These are phyloP conservation scores for Backusella sp. DNA, from an alignment of 192 early-diverging fungal genomes.

Conservation along the genomic window DNA sequence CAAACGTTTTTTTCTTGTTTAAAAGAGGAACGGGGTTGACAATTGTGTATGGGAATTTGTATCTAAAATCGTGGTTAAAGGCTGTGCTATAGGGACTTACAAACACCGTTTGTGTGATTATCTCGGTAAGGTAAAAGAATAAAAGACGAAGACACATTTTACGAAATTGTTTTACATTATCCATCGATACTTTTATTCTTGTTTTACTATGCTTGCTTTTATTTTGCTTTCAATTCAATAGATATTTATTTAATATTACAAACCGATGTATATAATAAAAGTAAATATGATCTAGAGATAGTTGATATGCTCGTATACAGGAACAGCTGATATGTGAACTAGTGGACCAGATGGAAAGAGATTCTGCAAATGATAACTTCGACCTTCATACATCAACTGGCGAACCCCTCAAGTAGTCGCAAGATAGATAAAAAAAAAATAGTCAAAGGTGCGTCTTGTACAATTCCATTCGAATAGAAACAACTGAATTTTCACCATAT, in stretches of 20 bases:
- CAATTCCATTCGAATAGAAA: background rate
- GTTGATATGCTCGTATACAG: background rate
- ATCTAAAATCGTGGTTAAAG: background rate
- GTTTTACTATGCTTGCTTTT: background rate
- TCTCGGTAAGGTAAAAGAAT: background rate
- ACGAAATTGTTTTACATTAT: background rate
- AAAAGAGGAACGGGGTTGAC: background rate
- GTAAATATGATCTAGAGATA: background rate
- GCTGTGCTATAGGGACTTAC: background rate
- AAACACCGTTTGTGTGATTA: background rate
- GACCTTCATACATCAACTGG: background rate
- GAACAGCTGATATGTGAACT: background rate
- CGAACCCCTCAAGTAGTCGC: background rate
- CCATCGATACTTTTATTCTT: background rate
- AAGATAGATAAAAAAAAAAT: background rate
- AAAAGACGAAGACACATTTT: background rate
- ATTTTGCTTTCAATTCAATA: background rate
- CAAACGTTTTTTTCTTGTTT: background rate
- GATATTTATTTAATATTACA: background rate
- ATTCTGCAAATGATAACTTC: background rate
- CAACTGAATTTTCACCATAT: background rate
- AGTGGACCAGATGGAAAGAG: background rate
- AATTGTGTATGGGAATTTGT: conserved; percentile 1
- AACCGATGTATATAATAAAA: background rate
- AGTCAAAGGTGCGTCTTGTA: background rate